Conservation (phyloP, 345 rosid species). For the Populus ilicifolia region DNA sequence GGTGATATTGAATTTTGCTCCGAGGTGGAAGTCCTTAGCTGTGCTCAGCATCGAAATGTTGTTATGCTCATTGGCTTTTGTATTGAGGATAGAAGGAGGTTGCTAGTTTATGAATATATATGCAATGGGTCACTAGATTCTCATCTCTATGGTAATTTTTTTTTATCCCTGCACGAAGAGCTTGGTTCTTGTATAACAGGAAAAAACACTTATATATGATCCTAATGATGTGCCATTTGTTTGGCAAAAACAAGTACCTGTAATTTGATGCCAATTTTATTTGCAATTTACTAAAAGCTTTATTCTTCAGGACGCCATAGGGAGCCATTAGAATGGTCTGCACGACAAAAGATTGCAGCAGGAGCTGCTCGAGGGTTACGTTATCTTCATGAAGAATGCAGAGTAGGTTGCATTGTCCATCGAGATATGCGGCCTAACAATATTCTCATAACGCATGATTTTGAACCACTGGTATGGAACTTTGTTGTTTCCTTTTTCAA, state of each 20-base stretch:
- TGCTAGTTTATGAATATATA: conserved; percentile 92
- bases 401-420: conserved; percentile 99
- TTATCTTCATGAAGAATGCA: conserved; percentile 99
- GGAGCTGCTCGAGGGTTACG: conserved; percentile 99
- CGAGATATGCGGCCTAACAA: conserved; percentile 99
- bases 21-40: conserved; percentile 96
- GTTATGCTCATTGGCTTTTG: conserved; percentile 98
- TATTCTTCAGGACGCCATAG: conserved; percentile 54
- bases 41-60: conserved; percentile 98
- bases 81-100: conserved; percentile 87
- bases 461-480: conserved; percentile 79
- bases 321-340: conserved; percentile 77
- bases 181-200: neutral
- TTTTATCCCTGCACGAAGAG: neutral
- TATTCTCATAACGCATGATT: conserved; percentile 96
- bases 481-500: neutral
- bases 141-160: conserved; percentile 76
- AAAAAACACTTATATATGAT: neutral
- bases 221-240: neutral
- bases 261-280: neutral
- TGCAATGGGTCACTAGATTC: conserved; percentile 97
- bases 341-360: conserved; percentile 90
- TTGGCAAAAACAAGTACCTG: too few relatives aligned
- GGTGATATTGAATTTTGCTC: conserved; percentile 99
- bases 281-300: conserved; percentile 5